phyloP scores from a whole-genome alignment of 2,329 filamentous ascomycete species.

The Fusarium albidum region DNA sequence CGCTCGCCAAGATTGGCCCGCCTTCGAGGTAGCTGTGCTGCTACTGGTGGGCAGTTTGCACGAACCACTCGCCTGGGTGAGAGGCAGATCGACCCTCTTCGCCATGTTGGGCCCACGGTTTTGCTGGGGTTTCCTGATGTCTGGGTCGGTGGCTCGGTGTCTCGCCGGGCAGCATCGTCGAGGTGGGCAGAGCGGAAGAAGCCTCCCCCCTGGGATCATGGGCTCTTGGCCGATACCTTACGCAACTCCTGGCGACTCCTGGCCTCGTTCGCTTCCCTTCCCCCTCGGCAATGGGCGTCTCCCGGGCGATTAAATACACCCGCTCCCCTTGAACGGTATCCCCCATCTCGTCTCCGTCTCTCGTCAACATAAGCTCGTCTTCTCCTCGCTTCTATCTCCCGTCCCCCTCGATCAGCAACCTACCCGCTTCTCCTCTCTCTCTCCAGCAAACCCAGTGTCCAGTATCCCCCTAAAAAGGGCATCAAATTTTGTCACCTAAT shows the following conservation, averaged over 20 bases:
- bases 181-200: slow-evolving; percentile 17
- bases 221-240: slow-evolving; percentile 9
- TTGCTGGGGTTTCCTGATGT: slow-evolving; percentile 14
- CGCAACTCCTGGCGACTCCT: slow-evolving; percentile 2
- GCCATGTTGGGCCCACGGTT: slow-evolving; percentile 11
- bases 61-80: slow-evolving; percentile 16
- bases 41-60: slow-evolving; percentile 13
- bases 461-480: not conserved
- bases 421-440: slow-evolving; percentile 1
- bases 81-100: slow-evolving; percentile 13
- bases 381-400: slow-evolving; percentile 5
- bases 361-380: slow-evolving; percentile 7
- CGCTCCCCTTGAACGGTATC: slow-evolving; percentile 12
- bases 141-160: slow-evolving; percentile 19
- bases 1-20: slow-evolving; percentile 11
- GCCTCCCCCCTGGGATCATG: slow-evolving; percentile 19
- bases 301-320: slow-evolving; percentile 24
- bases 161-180: slow-evolving; percentile 6
- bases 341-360: slow-evolving; percentile 8
- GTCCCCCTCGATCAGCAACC: not conserved
- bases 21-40: slow-evolving; percentile 5
- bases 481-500: not conserved
- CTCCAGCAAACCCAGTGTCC: not conserved
- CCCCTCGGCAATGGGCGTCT: slow-evolving; percentile 13
- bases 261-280: slow-evolving; percentile 17